Percentiles rank a stretch among this genome's conserved stretches.
These are phyloP conservation scores for Blastocystis sp. DNA, from an alignment of 352 stramenopile genomes.

Conservation along the genomic window DNA sequence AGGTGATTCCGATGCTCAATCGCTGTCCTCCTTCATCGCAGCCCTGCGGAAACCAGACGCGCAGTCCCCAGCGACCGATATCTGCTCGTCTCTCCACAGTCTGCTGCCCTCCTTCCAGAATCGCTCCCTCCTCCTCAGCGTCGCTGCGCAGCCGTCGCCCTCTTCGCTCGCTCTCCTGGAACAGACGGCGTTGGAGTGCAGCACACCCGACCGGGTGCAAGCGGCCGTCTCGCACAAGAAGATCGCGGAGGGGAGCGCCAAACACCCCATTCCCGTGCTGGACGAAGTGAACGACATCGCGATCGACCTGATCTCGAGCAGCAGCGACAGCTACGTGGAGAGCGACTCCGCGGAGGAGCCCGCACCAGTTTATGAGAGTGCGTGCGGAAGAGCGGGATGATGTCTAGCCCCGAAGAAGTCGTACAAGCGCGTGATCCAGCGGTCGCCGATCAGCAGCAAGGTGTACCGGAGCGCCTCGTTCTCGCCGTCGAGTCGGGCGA, in stretches of 20 bases:
- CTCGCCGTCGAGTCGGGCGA: conserved; percentile 14
- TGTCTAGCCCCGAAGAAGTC: conserved; percentile 47
- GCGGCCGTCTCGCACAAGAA: not conserved
- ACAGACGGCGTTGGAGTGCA: not conserved
- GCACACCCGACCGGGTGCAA: not conserved
- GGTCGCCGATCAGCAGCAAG: conserved; percentile 20
- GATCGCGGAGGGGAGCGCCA: not conserved
- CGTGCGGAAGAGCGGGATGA: not conserved
- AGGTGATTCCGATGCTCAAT: not conserved
- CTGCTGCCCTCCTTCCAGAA: not conserved
- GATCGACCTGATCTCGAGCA: conserved; percentile 21
- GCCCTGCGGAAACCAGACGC: not conserved
- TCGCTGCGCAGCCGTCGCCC: not conserved
- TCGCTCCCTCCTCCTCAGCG: not conserved
- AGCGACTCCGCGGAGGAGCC: not conserved
- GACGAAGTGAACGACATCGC: conserved; percentile 5
- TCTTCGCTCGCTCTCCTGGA: not conserved
- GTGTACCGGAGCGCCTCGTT: conserved; percentile 18
- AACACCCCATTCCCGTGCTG: not conserved
- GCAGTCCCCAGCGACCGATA: not conserved
- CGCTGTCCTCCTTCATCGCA: not conserved
- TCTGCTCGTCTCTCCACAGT: not conserved
- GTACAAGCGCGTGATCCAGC: conserved; percentile 18
- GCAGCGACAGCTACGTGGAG: conserved; percentile 40
- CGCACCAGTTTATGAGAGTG: conserved; percentile 13